Percentiles rank a stretch among this genome's conserved stretches.
These are phyloP conservation scores for Serendipita sp. DNA, from an alignment of 768 basidiomycete genomes.

Conservation along the genomic window DNA sequence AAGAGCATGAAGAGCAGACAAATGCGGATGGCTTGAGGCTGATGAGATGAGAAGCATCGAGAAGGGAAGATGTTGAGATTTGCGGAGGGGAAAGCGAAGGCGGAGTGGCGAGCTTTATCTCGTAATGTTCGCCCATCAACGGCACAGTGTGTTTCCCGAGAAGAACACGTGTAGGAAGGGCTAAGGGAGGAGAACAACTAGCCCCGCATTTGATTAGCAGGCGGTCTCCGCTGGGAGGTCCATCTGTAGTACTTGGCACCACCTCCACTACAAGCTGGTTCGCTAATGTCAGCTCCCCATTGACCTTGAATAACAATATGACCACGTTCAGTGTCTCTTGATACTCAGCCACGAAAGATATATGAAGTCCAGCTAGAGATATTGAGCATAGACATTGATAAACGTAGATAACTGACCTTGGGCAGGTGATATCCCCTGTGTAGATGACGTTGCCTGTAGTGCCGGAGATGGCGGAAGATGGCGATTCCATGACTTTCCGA, in stretches of 20 bases:
- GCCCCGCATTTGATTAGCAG: conserved; percentile 47
- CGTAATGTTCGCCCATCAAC: conserved; percentile 42
- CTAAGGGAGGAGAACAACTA: conserved; percentile 39
- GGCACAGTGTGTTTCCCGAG: conserved; percentile 46
- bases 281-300: neutral
- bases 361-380: conserved; percentile 20
- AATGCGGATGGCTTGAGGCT: conserved; percentile 43
- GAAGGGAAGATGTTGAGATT: conserved; percentile 30
- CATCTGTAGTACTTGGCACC: conserved; percentile 23
- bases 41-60: conserved; percentile 54
- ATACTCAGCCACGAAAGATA: conserved; percentile 53
- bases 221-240: conserved; percentile 29
- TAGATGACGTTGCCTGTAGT: neutral
- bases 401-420: neutral
- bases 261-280: conserved; percentile 23
- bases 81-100: conserved; percentile 8
- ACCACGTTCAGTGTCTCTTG: conserved; percentile 75
- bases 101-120: conserved; percentile 41
- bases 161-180: conserved; percentile 37
- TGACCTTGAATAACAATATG: conserved; percentile 46
- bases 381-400: neutral
- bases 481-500: neutral
- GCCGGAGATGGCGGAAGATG: neutral
- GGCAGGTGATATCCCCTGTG: neutral
- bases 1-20: conserved; percentile 63